These are phyloP conservation scores for Phytophthora podocarpi DNA, from an alignment of 352 stramenopile genomes.

Conservation along the genomic window DNA sequence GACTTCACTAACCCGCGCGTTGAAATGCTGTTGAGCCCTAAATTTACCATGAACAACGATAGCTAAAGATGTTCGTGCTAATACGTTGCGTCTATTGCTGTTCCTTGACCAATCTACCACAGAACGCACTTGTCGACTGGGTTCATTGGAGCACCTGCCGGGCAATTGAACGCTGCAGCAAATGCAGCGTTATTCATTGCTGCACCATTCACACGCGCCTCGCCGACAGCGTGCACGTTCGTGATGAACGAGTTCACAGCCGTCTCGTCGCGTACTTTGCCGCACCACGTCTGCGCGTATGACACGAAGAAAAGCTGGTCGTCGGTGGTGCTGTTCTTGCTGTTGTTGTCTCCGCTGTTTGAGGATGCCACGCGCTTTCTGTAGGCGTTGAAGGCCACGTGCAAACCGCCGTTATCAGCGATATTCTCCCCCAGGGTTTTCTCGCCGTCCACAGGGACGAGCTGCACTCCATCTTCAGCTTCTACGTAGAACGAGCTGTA, in stretches of 20 bases:
- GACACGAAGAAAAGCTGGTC: constrained; percentile 72
- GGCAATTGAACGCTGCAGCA: constrained; percentile 54
- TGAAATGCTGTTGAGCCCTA: constrained; percentile 4
- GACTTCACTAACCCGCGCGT: not conserved
- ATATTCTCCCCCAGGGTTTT: constrained; percentile 80
- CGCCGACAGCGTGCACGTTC: constrained; percentile 47
- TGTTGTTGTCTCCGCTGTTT: constrained; percentile 15
- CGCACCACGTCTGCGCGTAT: constrained; percentile 70
- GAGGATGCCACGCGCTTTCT: constrained; percentile 15
- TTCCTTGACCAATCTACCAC: constrained; percentile 35
- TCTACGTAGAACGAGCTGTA: constrained; percentile 51
- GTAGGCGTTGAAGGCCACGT: constrained; percentile 63
- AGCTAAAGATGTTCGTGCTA: constrained; percentile 7
- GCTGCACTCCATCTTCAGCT: constrained; percentile 30
- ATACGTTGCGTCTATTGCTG: not conserved
- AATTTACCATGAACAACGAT: constrained; percentile 16
- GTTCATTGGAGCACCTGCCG: constrained; percentile 48
- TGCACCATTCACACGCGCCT: constrained; percentile 70
- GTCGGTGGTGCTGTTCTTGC: constrained; percentile 22
- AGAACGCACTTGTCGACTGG: constrained; percentile 53
- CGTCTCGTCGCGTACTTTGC: constrained; percentile 47
- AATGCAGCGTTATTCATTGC: constrained; percentile 71
- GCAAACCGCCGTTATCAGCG: constrained; percentile 71
- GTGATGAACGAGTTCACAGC: constrained; percentile 43
- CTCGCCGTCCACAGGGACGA: constrained; percentile 62